Percentiles rank a stretch among this genome's conserved stretches.
phyloP scores from a whole-genome alignment of 208 protist genomes.

The Jaenimonas drosophilae region DNA sequence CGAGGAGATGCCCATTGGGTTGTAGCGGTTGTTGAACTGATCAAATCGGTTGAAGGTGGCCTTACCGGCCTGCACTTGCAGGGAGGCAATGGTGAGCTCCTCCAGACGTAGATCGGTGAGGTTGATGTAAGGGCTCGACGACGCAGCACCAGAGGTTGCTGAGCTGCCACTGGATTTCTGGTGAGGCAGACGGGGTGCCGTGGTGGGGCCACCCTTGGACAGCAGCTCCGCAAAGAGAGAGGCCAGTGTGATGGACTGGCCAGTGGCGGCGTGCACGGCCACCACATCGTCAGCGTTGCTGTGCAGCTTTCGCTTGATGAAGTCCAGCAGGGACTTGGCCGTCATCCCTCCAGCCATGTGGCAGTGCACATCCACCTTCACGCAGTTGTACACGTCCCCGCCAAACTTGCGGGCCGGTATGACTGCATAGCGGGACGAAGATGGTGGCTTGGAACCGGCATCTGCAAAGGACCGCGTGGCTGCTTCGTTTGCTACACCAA shows the following conservation, averaged over 20 bases:
- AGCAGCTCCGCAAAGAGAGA: conserved; percentile 23
- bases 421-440: too few relatives aligned
- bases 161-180: conserved; percentile 8
- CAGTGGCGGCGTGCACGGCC: conserved; percentile 21
- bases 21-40: conserved; percentile 83
- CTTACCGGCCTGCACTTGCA: conserved; percentile 77
- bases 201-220: neutral
- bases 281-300: conserved; percentile 61
- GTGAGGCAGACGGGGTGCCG: too few relatives aligned
- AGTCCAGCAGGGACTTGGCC: conserved; percentile 54
- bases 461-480: too few relatives aligned
- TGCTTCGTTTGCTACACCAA: too few relatives aligned
- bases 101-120: conserved; percentile 13
- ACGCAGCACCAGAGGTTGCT: neutral
- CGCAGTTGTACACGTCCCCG: conserved; percentile 66
- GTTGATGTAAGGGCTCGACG: conserved; percentile 66
- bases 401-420: too few relatives aligned
- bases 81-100: conserved; percentile 52
- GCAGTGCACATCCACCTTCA: conserved; percentile 83
- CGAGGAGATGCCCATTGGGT: conserved; percentile 45
- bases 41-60: conserved; percentile 86
- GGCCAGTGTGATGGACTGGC: conserved; percentile 25
- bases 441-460: too few relatives aligned
- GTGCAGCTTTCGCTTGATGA: conserved; percentile 56
- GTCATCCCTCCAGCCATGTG: conserved; percentile 75